A percentile compares a stretch with the other conserved stretches of the same genome.
These are phyloP conservation scores for Dalechampia spathulata DNA, from an alignment of 441 rosid genomes.

Conservation along the genomic window DNA sequence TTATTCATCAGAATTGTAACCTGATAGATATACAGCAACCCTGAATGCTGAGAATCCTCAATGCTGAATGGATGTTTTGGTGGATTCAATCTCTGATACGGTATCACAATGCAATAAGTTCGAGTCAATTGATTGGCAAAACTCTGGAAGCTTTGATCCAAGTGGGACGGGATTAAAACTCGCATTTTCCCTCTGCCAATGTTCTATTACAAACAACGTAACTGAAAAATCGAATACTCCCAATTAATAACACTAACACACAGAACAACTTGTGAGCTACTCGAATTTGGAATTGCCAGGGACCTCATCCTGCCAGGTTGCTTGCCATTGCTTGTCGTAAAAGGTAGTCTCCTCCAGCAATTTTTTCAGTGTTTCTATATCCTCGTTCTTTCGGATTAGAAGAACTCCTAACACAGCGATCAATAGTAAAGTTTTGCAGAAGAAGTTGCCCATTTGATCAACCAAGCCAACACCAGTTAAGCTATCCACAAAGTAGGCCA, in stretches of 20 bases:
- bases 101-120: too few species aligned
- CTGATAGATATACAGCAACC: too few species aligned
- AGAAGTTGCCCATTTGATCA: slow-evolving; percentile 94
- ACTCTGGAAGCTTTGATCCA: too few species aligned
- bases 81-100: too few species aligned
- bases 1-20: too few species aligned
- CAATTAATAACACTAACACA: background rate
- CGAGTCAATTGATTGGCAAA: too few species aligned
- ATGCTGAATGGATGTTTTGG: too few species aligned
- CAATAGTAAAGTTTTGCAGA: slow-evolving; percentile 85
- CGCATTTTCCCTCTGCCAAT: too few species aligned
- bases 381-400: slow-evolving; percentile 79
- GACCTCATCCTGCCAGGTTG: slow-evolving; percentile 73
- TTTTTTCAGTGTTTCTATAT: slow-evolving; percentile 57
- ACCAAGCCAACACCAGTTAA: slow-evolving; percentile 91
- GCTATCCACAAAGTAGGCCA: slow-evolving; percentile 94
- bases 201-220: slow-evolving; percentile 1
- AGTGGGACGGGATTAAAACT: too few species aligned
- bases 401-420: slow-evolving; percentile 77
- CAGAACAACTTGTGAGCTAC: slow-evolving; percentile 12
- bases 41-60: too few species aligned
- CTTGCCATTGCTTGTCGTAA: slow-evolving; percentile 97
- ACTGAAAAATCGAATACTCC: background rate
- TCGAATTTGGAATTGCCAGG: slow-evolving; percentile 25
- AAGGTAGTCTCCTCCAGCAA: slow-evolving; percentile 78